These are phyloP conservation scores for Penicillium digitatum DNA, from an alignment of 2,329 filamentous ascomycete genomes.

Conservation along the genomic window DNA sequence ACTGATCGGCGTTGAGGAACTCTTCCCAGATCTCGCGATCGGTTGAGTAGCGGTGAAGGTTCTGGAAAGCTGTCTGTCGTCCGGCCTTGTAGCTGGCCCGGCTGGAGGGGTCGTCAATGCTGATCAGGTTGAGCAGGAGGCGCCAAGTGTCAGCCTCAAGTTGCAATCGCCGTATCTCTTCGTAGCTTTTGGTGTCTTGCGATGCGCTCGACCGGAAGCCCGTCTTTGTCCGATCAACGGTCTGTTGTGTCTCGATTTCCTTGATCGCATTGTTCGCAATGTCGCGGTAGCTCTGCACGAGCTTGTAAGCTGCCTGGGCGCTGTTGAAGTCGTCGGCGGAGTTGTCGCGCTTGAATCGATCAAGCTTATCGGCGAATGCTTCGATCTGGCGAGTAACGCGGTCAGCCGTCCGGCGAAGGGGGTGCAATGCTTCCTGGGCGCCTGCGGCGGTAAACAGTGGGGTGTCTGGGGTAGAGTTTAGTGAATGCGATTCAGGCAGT, in stretches of 20 bases:
- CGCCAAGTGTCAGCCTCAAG: constrained; percentile 90
- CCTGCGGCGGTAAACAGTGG: constrained; percentile 46
- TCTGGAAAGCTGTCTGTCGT: constrained; percentile 41
- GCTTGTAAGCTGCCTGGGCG: constrained; percentile 63
- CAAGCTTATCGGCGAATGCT: constrained; percentile 76
- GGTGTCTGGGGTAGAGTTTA: constrained; percentile 20
- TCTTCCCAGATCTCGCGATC: constrained; percentile 65
- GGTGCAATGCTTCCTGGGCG: constrained; percentile 53
- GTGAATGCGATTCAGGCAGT: not conserved
- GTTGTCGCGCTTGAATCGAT: constrained; percentile 62
- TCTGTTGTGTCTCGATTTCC: constrained; percentile 41
- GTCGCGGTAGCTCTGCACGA: constrained; percentile 62
- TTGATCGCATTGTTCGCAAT: constrained; percentile 52
- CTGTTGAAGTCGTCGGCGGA: constrained; percentile 50
- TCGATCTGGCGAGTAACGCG: constrained; percentile 77
- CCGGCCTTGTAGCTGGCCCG: constrained; percentile 36
- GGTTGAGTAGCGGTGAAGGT: constrained; percentile 54
- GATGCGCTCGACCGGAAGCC: constrained; percentile 28
- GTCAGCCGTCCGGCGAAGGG: constrained; percentile 62
- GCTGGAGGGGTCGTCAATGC: constrained; percentile 59
- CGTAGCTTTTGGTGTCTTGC: constrained; percentile 27
- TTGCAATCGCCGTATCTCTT: constrained; percentile 60
- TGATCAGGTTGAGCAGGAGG: constrained; percentile 69
- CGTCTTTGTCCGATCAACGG: constrained; percentile 37
- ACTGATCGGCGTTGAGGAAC: constrained; percentile 68